Base-by-base conservation (phyloP, 169 alveolate genomes). In the Neospora caninum region DNA sequence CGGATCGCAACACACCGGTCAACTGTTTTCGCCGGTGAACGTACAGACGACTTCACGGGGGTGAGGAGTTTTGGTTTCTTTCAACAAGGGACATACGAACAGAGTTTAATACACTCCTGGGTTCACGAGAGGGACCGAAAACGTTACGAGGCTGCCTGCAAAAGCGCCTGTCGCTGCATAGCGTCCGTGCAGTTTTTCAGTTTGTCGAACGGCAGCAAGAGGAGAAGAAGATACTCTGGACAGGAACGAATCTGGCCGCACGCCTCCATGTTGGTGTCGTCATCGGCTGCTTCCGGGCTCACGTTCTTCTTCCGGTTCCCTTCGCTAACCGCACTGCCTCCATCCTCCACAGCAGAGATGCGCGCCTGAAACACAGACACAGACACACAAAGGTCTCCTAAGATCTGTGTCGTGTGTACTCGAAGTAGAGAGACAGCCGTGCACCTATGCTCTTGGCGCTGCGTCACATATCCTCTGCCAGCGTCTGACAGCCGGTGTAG, bases 191-290 rank as follows among this genome's bases (percentile, higher is more conserved):
- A 82, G 6, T 42, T 39, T 25, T 49, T 39, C 18, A 82, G 67
- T 27, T 41, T 39, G n/a, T 82, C 89, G 41, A 82, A 82, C 34
- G 89, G 89, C 89, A 82, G 7, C 70, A 82, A 27, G 70, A 82
- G 39, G 38, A 82, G 39, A n/a, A 82, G 89, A 25, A 82, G 89
- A 41, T 82, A 82, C 38, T 82, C 89, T 10, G 89, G 89, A 41
- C 89, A 82, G 31, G 69, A 36, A 34, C 89, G 89, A n/a, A 82
- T 41, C 7, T 42, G 89, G 67, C 89, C 16, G 45, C 78, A 20
- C 78, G 34, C 78, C 7, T 20, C 78, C 34, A 70, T 70, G 83
- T 31, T n/a, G 83, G 87, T 45, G 87, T 78, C 87, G 7, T 78
- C 87, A 42, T 78, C 87, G 87, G 41, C 34, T 34, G 29, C 45